These are phyloP conservation scores for Didymella pinodella DNA, from an alignment of 2,329 filamentous ascomycete species.

Conservation along the genomic window DNA sequence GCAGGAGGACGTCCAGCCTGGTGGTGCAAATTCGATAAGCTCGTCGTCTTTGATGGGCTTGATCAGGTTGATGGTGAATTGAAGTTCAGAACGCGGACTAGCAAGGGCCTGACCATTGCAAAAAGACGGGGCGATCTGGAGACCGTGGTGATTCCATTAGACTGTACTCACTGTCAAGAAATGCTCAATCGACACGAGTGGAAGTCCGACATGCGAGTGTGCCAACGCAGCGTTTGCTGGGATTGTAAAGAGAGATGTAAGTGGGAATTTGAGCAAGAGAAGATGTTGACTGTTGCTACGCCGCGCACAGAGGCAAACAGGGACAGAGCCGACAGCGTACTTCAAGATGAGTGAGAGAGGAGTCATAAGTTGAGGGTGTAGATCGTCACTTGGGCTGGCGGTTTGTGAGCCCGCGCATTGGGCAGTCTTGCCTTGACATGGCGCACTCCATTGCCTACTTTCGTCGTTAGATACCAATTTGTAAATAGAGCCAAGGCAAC, in stretches of 20 bases:
- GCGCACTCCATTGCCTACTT: background rate
- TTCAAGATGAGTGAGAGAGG: conserved; percentile 32
- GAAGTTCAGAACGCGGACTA: conserved; percentile 36
- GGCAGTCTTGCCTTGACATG: background rate
- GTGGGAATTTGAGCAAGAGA: conserved; percentile 41
- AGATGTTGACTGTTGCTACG: conserved; percentile 14
- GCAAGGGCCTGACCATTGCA: conserved; percentile 45
- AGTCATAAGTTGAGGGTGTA: background rate
- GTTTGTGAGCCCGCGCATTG: background rate
- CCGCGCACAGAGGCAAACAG: conserved; percentile 31
- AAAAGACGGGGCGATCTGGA: conserved; percentile 39
- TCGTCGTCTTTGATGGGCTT: conserved; percentile 46
- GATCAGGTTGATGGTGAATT: conserved; percentile 24
- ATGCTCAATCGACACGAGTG: conserved; percentile 47
- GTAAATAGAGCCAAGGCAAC: background rate
- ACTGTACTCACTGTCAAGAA: conserved; percentile 44
- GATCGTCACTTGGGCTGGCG: conserved; percentile 17
- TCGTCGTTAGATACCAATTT: conserved; percentile 19
- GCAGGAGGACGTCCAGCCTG: conserved; percentile 35
- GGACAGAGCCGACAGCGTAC: conserved; percentile 42
- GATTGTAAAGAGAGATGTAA: conserved; percentile 45
- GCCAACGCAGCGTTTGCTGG: conserved; percentile 46
- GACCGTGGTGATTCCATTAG: conserved; percentile 42
- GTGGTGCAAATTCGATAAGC: conserved; percentile 49
- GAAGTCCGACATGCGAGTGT: conserved; percentile 47